A percentile compares a stretch with the other conserved stretches of the same genome.
Evolutionary conservation across 345 rosid species (phyloP).

Genomic region (Kernera saxatilis): DNA sequence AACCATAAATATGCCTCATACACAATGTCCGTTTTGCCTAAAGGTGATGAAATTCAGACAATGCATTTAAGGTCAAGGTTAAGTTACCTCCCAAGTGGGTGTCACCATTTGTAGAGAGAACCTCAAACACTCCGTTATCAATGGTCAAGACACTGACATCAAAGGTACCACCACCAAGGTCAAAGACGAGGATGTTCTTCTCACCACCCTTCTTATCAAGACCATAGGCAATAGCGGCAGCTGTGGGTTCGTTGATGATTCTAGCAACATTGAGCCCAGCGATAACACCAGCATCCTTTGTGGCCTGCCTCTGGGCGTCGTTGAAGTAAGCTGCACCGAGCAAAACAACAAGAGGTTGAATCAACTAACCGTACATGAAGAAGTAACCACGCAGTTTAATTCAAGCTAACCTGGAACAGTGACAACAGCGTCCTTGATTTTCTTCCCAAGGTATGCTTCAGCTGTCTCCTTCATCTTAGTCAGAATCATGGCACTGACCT

Average conservation of each 20-base stretch:
- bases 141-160: conserved; percentile 97
- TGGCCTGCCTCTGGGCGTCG: conserved; percentile 98
- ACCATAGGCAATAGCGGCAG: conserved; percentile 98
- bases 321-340: conserved; percentile 81
- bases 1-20: neutral
- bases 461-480: conserved; percentile 98
- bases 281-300: conserved; percentile 94
- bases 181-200: conserved; percentile 97
- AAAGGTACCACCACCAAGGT: conserved; percentile 97
- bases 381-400: neutral
- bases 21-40: neutral
- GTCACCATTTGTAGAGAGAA: conserved; percentile 94
- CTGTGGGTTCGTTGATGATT: conserved; percentile 96
- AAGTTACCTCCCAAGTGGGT: conserved; percentile 94
- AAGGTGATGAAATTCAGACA: neutral
- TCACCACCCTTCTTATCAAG: conserved; percentile 95
- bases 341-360: neutral
- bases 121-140: conserved; percentile 96
- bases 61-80: neutral
- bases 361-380: neutral
- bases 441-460: conserved; percentile 97
- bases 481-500: conserved; percentile 87
- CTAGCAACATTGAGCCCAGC: conserved; percentile 97
- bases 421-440: conserved; percentile 96
- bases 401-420: conserved; percentile 83